phyloP scores from a whole-genome alignment of 495 filamentous ascomycete genomes.

The Lineolata rhizophorae region DNA sequence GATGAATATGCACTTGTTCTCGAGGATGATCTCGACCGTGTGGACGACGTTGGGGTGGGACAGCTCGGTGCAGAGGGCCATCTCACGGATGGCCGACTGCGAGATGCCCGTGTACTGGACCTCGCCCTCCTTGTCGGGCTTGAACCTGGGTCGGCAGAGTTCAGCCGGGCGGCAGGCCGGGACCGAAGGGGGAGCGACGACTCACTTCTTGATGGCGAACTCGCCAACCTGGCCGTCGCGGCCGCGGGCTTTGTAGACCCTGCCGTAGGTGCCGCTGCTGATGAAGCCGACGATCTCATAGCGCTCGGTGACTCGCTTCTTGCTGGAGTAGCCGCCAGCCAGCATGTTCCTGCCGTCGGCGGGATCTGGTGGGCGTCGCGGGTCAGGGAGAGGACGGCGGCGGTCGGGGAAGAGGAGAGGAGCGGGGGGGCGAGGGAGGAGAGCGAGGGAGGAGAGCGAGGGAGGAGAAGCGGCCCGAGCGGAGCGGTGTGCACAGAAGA shows the following conservation, averaged over 20 bases:
- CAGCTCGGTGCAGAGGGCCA: constrained; percentile 93
- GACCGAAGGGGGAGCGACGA: constrained; percentile 1
- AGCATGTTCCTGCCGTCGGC: constrained; percentile 1
- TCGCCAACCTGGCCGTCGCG: constrained; percentile 53
- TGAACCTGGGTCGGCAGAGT: constrained; percentile 52
- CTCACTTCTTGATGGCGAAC: constrained; percentile 87
- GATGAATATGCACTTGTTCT: constrained; percentile 99
- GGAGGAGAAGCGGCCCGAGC: no score
- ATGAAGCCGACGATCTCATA: constrained; percentile 98
- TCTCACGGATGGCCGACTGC: constrained; percentile 90
- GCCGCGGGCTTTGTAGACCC: constrained; percentile 86
- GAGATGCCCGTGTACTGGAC: constrained; percentile 94
- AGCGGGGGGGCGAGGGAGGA: no score
- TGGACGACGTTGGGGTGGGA: constrained; percentile 77
- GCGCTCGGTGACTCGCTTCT: constrained; percentile 69
- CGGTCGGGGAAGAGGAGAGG: no score
- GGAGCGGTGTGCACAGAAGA: no score
- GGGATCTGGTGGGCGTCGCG: no score
- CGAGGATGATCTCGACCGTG: constrained; percentile 85
- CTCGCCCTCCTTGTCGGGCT: constrained; percentile 97
- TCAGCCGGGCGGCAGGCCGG: constrained; percentile 5
- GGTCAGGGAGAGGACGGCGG: no score
- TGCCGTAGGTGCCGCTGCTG: constrained; percentile 93
- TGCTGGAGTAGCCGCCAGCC: constrained; percentile 42
- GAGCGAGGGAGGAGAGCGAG: no score